Conservation (phyloP, 176 grass and related monocot species). For the Oryza glumipatula region DNA sequence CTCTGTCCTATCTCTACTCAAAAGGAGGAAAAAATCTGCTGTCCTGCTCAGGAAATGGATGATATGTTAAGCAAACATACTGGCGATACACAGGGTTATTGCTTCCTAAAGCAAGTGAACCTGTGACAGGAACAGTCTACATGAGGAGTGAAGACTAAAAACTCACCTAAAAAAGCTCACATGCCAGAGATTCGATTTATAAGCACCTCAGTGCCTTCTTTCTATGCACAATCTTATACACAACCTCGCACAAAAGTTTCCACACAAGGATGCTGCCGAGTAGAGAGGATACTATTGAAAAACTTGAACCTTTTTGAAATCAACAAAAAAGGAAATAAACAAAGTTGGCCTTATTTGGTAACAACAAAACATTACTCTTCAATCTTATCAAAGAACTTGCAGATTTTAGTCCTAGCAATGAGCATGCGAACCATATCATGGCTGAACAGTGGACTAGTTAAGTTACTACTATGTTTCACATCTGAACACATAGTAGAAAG, state of each 20-base stretch:
- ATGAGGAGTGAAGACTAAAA: conserved; percentile 22
- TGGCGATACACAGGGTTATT: neutral
- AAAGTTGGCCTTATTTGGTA: neutral
- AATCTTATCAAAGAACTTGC: neutral
- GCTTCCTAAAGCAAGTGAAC: neutral
- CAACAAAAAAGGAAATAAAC: neutral
- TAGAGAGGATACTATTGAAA: neutral
- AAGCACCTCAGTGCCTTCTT: neutral
- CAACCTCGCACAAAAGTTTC: neutral
- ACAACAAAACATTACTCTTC: neutral
- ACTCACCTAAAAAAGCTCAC: neutral
- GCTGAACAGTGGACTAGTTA: neutral
- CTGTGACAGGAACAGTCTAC: neutral
- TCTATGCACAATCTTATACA: neutral
- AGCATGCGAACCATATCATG: neutral
- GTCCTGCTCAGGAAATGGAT: neutral
- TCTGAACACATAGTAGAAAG: neutral
- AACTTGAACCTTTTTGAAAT: neutral
- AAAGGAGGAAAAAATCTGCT: neutral
- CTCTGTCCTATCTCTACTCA: neutral
- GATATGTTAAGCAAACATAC: neutral
- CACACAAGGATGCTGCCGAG: neutral
- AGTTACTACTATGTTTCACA: neutral
- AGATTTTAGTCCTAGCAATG: neutral
- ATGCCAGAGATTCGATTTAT: neutral